phyloP scores from a whole-genome alignment of 1,139 yeast genomes.

The Blastobotrys buckinghamii region DNA sequence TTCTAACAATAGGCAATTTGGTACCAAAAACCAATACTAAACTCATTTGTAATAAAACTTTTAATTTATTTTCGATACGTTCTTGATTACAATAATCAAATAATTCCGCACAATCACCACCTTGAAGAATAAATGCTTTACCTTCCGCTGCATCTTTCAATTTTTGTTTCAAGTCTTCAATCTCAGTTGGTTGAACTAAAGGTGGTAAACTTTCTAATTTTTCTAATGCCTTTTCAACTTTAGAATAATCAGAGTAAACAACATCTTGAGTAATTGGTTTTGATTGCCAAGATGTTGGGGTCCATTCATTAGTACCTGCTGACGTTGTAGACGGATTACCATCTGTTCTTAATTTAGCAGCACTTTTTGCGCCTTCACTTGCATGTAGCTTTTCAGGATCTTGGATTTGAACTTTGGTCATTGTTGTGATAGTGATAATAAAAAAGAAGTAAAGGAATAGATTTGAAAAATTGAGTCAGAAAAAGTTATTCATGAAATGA shows the following conservation, averaged over 20 bases:
- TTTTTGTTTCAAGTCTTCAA: slow-evolving; percentile 31
- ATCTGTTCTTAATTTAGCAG: slow-evolving; percentile 35
- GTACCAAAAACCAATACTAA: slow-evolving; percentile 40
- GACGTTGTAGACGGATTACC: slow-evolving; percentile 16
- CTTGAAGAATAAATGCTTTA: slow-evolving; percentile 40
- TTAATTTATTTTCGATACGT: slow-evolving; percentile 38
- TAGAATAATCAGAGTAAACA: slow-evolving; percentile 35
- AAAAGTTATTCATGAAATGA: too few species aligned
- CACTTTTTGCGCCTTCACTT: slow-evolving; percentile 35
- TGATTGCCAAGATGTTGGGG: slow-evolving; percentile 39
- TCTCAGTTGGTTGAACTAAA: slow-evolving; percentile 37
- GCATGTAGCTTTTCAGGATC: slow-evolving; percentile 34
- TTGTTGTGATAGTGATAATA: not conserved
- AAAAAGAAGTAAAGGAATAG: not conserved
- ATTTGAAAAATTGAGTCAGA: not conserved
- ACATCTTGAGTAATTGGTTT: slow-evolving; percentile 42
- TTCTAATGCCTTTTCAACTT: slow-evolving; percentile 36
- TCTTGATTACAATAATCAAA: slow-evolving; percentile 41
- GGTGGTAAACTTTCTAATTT: slow-evolving; percentile 41
- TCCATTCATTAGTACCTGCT: slow-evolving; percentile 27
- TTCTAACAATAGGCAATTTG: slow-evolving; percentile 36
- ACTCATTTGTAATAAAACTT: slow-evolving; percentile 40
- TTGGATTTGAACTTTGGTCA: slow-evolving; percentile 25
- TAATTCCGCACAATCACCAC: slow-evolving; percentile 44
- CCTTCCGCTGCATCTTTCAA: slow-evolving; percentile 40